Percentiles rank a stretch among this genome's conserved stretches.
Conservation (phyloP, 176 grass and related monocot species). For the Aegilops longissima region DNA sequence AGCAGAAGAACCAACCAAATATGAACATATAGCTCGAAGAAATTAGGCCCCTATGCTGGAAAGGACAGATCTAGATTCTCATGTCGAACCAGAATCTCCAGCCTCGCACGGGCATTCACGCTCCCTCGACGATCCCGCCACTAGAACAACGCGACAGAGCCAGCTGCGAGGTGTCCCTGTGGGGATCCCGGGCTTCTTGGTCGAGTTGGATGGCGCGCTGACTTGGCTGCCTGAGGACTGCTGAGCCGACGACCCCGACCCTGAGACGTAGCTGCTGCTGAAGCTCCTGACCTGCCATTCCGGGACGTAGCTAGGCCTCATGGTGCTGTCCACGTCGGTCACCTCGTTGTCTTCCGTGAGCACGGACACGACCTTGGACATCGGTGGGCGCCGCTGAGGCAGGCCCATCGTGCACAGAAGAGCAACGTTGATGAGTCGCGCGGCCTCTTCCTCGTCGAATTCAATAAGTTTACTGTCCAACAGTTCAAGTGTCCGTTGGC, state of each 20-base stretch:
- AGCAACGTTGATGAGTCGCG: slow-evolving; percentile 30
- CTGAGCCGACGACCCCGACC: background rate
- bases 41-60: background rate
- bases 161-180: background rate
- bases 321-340: background rate
- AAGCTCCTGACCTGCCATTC: background rate
- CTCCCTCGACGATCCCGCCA: background rate
- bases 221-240: background rate
- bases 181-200: background rate
- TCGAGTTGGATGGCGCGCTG: background rate
- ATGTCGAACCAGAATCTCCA: background rate
- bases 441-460: slow-evolving; percentile 29
- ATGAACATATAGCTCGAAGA: background rate
- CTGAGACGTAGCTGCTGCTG: background rate
- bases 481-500: background rate
- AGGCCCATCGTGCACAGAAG: slow-evolving; percentile 35
- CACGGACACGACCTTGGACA: slow-evolving; percentile 6
- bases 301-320: background rate
- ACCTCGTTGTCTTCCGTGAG: background rate
- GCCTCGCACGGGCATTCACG: background rate
- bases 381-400: background rate
- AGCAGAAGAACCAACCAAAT: background rate
- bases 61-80: background rate
- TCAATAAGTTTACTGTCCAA: background rate
- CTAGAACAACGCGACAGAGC: background rate